Percentiles rank a stretch among this genome's conserved stretches.
phyloP scores from a whole-genome alignment of 176 grass and related monocot species.

The Bolboschoenus planiculmis region DNA sequence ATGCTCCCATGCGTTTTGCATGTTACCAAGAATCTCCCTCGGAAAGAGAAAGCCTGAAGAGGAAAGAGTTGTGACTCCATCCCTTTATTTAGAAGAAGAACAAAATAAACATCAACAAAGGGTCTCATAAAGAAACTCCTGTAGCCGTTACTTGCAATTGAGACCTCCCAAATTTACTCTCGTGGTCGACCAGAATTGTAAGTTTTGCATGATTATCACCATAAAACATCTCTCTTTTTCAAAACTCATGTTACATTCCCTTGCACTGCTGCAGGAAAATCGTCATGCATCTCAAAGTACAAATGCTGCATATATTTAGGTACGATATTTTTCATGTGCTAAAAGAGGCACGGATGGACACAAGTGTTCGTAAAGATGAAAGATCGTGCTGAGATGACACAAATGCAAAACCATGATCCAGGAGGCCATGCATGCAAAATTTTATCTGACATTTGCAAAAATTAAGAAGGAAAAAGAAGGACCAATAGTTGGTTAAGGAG shows the following conservation, averaged over 20 bases:
- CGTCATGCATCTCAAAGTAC: not conserved
- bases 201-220: not conserved
- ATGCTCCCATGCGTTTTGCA: slow-evolving; percentile 39
- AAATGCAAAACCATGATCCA: slow-evolving; percentile 10
- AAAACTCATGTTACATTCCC: not conserved
- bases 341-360: not conserved
- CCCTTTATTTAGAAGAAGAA: slow-evolving; percentile 37
- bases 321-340: not conserved
- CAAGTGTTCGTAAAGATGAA: not conserved
- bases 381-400: not conserved
- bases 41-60: slow-evolving; percentile 69
- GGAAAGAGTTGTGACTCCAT: slow-evolving; percentile 73
- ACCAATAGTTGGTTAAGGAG: not conserved
- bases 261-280: not conserved
- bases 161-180: not conserved
- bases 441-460: not conserved
- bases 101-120: slow-evolving; percentile 9
- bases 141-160: not conserved
- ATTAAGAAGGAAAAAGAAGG: not conserved
- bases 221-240: not conserved
- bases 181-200: not conserved
- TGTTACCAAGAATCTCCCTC: slow-evolving; percentile 31
- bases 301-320: not conserved
- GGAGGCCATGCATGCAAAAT: not conserved
- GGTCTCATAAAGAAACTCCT: not conserved